Evolutionary conservation across 257 asterid genomes (phyloP), one percentile per base, ranked within the genome.

Genomic region (Cordia subcordata): DNA sequence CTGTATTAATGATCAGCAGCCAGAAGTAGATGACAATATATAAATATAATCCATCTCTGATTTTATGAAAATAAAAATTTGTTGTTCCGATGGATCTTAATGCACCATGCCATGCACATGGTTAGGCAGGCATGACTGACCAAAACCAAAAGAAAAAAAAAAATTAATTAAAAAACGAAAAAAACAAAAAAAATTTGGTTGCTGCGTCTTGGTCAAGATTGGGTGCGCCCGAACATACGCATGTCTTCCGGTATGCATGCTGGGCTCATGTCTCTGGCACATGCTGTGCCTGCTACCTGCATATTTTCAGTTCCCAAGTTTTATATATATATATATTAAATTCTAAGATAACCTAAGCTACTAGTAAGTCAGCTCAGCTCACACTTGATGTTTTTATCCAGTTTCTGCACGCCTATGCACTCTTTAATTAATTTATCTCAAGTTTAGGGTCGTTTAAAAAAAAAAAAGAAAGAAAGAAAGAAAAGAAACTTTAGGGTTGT

Each of bases 241-340:
- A 75, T 81, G 87, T 81, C 85, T 83, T 70, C 37, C 82, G 90
- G 77, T 66, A 23, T 64, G 47, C 4, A 51, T 72, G 82, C 65
- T 65, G 74, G 61, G 12, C 59, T 70, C 79, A 53, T 77, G 79
- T 67, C 60, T 47, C 60, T 50, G 54, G 61, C 94, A 85, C 88
- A 78, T 83, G 88, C 81, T 69, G 40, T 61, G 45, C 58, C 77
- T 75, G 81, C 77, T 40, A 56, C 68, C 81, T 75, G 83, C 83
- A 57, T 68, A 19, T 71, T 81, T 78, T 66, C 78, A 22, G 71
- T 68, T 55, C 75, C 74, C 63, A 27, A n/a, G 27, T 65, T 69
- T 79, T 66, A 45, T 64, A n/a, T n/a, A n/a, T n/a, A n/a, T 68
- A 64, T 68, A 69, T 68, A 19, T 15, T 23, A 4, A 4, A 33